phyloP scores from a whole-genome alignment of 164 flowering plant genomes.

The Santalum album region DNA sequence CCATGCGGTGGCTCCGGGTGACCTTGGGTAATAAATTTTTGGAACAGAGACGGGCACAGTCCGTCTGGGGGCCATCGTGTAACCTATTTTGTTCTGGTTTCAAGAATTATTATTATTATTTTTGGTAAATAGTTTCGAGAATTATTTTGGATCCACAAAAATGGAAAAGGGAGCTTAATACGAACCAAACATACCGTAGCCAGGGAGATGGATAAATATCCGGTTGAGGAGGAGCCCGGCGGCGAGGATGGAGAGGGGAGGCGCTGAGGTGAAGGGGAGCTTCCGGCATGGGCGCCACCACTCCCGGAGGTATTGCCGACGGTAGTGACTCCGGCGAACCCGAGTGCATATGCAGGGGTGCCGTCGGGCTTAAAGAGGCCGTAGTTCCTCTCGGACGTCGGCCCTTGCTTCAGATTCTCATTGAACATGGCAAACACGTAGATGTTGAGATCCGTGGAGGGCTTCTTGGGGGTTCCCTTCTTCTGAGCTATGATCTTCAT shows the following conservation, averaged over 20 bases:
- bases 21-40: too few relatives aligned
- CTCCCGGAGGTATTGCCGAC: background rate
- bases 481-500: constrained; percentile 19
- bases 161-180: too few relatives aligned
- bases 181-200: too few relatives aligned
- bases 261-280: background rate
- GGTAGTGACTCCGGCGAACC: constrained; percentile 6
- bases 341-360: constrained; percentile 38
- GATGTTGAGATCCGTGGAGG: constrained; percentile 27
- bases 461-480: constrained; percentile 44
- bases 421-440: constrained; percentile 63
- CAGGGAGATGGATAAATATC: too few relatives aligned
- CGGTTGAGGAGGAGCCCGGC: too few relatives aligned
- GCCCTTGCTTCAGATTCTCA: constrained; percentile 64
- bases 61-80: too few relatives aligned
- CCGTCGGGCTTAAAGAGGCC: constrained; percentile 71
- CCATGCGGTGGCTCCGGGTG: too few relatives aligned
- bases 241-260: constrained; percentile 13
- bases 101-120: too few relatives aligned
- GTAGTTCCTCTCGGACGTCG: constrained; percentile 65
- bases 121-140: too few relatives aligned
- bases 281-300: constrained; percentile 1
- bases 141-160: too few relatives aligned
- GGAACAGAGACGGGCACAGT: too few relatives aligned
- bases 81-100: too few relatives aligned